Base-by-base conservation (phyloP, 2,329 filamentous ascomycete species). In the Purpureocillium lavendulum region DNA sequence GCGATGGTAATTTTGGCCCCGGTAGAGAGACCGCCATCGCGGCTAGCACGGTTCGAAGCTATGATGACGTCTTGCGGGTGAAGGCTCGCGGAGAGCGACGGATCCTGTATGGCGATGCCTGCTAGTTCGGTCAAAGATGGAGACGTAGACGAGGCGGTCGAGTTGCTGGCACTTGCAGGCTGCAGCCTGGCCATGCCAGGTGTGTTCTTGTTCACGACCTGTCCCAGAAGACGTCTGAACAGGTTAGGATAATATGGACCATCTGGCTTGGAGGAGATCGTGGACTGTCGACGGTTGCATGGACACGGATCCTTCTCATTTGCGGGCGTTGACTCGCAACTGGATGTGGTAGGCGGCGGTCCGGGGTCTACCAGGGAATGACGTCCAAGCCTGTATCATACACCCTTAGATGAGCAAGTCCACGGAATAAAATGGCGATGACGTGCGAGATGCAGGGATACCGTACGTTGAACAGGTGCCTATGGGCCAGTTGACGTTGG, bases 401-500 rank as follows among this genome's bases (percentile, higher is more conserved):
- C 35, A 49, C 45, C 36, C 36, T 38, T 21, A 17, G 30, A 14
- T 28, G n/a, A 28, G 29, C 28, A 7, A 30, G 7, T 16, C 5
- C 28, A 36, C 21, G 5, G 5, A 26, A 10, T 5, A 26, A 26
- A 26, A 26, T 6, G 5, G 5, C 21, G 10, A 4, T n/a, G 21
- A 35, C n/a, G 29, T 21, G 7, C 6, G 11, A 13, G 29, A 12
- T 7, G 29, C n/a, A 21, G 24, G 14, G 4, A 46, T 30, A 26
- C 36, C 64, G 56, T 57, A 75, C 73, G 66, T 66, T 49, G 69
- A 60, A 41, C 72, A 77, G 40, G 58, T 55, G 48, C 66, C 70
- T 55, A 75, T 71, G 41, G 75, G 58, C 50, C 60, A 59, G 47
- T 73, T 67, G 38, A 75, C 66, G 48, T 64, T 72, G 35, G 71